A percentile compares a stretch with the other conserved stretches of the same genome.
These are phyloP conservation scores for Borovskyia barvae DNA, from an alignment of 208 protist genomes.

Conservation along the genomic window DNA sequence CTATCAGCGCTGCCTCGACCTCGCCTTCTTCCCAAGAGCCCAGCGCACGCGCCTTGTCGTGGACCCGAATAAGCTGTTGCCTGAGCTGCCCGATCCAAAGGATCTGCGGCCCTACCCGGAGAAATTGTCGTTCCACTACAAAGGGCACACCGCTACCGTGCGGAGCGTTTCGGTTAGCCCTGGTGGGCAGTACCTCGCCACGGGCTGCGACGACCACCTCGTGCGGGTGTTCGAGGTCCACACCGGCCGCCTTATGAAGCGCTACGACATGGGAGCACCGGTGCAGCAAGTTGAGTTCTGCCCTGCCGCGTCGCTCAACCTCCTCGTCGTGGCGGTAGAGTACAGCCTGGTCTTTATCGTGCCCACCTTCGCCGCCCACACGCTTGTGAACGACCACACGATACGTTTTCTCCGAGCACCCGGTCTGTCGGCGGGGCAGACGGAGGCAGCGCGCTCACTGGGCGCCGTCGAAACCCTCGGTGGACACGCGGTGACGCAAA, in stretches of 20 bases:
- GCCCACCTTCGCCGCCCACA: conserved; percentile 77
- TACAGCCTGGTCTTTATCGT: conserved; percentile 90
- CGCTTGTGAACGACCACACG: conserved; percentile 85
- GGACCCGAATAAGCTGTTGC: conserved; percentile 95
- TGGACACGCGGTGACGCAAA: conserved; percentile 80
- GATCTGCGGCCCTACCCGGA: conserved; percentile 99
- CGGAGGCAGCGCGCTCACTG: conserved; percentile 9
- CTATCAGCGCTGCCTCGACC: conserved; percentile 99
- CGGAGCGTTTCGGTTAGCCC: conserved; percentile 94
- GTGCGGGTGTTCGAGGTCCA: conserved; percentile 97
- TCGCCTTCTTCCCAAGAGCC: conserved; percentile 96
- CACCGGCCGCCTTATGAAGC: conserved; percentile 95
- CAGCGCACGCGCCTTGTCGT: conserved; percentile 91
- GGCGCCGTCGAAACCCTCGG: conserved; percentile 62
- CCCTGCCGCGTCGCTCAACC: conserved; percentile 86
- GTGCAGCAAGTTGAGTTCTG: conserved; percentile 95
- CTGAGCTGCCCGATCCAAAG: conserved; percentile 96
- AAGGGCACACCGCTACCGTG: conserved; percentile 94
- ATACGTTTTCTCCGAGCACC: conserved; percentile 83
- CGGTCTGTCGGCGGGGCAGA: conserved; percentile 37
- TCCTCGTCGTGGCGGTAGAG: conserved; percentile 89
- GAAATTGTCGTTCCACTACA: conserved; percentile 93
- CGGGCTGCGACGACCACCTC: conserved; percentile 95
- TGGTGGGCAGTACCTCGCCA: conserved; percentile 97
- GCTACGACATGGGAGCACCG: conserved; percentile 86